Evolutionary conservation across 257 asterid genomes (phyloP).

Genomic region (Prunella vulgaris): DNA sequence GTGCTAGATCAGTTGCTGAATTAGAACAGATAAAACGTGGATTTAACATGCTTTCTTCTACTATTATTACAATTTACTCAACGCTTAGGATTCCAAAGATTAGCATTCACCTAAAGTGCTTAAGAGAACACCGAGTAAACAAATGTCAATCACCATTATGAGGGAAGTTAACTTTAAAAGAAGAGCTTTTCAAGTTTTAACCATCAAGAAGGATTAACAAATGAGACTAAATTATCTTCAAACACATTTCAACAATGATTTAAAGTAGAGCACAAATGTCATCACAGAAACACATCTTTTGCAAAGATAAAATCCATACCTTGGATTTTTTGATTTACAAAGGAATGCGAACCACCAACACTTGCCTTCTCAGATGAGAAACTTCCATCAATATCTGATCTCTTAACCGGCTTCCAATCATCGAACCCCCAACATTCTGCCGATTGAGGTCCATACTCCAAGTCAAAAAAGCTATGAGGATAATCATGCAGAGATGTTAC

Average conservation of each 20-base stretch:
- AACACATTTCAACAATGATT: not conserved
- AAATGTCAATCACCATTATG: not conserved
- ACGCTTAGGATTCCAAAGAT: not conserved
- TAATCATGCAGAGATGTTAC: constrained; percentile 54
- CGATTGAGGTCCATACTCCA: constrained; percentile 55
- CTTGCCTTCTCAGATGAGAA: constrained; percentile 31
- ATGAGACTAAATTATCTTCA: not conserved
- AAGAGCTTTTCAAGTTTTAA: constrained; percentile 11
- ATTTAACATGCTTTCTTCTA: not conserved
- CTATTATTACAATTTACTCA: not conserved
- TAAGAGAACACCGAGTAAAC: not conserved
- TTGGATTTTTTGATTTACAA: constrained; percentile 33
- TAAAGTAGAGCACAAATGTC: not conserved
- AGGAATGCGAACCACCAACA: constrained; percentile 33
- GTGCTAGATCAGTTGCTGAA: not conserved
- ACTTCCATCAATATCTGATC: constrained; percentile 32
- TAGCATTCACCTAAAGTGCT: not conserved
- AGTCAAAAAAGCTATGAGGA: constrained; percentile 44
- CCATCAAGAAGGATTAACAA: not conserved
- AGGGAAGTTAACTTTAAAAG: not conserved
- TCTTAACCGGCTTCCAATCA: constrained; percentile 45
- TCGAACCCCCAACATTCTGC: constrained; percentile 38
- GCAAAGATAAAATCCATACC: constrained; percentile 37
- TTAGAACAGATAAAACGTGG: not conserved
- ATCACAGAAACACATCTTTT: not conserved